Percentiles rank a stretch among this genome's conserved stretches.
These are phyloP conservation scores for Cutaneotrichosporon daszewskae DNA, from an alignment of 1,284 basidiomycete genomes.

Conservation along the genomic window DNA sequence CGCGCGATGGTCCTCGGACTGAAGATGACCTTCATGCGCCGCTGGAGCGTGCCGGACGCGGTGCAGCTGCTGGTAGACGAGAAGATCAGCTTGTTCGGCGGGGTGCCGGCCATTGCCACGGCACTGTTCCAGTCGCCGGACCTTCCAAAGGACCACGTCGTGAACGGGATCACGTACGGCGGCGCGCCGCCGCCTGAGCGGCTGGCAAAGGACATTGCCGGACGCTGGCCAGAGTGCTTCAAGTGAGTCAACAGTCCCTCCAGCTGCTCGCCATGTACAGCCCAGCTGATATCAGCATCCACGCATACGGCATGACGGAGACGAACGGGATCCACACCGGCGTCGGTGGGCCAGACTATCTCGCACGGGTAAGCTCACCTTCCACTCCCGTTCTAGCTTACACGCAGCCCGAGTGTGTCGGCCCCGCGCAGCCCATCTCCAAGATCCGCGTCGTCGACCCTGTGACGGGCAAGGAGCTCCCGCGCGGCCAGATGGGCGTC, in stretches of 20 bases:
- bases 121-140: constrained; percentile 31
- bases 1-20: constrained; percentile 35
- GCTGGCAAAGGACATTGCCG: constrained; percentile 29
- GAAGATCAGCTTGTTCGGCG: constrained; percentile 35
- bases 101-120: constrained; percentile 38
- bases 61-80: constrained; percentile 29
- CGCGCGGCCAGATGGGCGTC: constrained; percentile 24
- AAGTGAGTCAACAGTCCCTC: background rate
- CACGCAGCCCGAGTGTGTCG: constrained; percentile 5
- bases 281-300: constrained; percentile 1
- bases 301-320: constrained; percentile 44
- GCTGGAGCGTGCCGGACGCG: constrained; percentile 33
- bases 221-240: constrained; percentile 23
- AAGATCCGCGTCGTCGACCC: constrained; percentile 33
- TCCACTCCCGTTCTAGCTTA: background rate
- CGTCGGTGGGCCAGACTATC: constrained; percentile 34
- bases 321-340: constrained; percentile 39
- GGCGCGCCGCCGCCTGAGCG: constrained; percentile 36
- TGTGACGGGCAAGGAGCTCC: constrained; percentile 21
- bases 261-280: no score
- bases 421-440: constrained; percentile 37
- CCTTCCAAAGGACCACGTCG: constrained; percentile 22
- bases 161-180: constrained; percentile 37
- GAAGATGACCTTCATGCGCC: constrained; percentile 32
- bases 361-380: constrained; percentile 20